These are phyloP conservation scores for Pezizomycotina sp. DNA, from an alignment of 2,329 filamentous ascomycete genomes.

Conservation along the genomic window DNA sequence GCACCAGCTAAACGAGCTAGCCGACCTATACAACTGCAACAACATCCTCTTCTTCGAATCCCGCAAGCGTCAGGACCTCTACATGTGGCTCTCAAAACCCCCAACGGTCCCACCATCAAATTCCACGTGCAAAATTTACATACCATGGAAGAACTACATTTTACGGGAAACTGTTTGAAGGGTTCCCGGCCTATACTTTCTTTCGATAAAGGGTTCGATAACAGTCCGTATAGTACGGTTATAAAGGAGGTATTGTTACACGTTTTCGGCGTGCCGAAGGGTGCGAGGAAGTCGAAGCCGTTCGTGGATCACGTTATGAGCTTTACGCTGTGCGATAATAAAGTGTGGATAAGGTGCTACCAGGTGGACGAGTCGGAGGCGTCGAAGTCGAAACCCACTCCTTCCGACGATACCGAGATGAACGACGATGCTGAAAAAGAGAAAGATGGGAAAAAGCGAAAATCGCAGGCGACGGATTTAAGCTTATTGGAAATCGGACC, in stretches of 20 bases:
- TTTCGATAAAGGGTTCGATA: slow-evolving; percentile 77
- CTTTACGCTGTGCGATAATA: slow-evolving; percentile 78
- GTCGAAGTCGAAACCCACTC: slow-evolving; percentile 31
- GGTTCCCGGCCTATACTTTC: slow-evolving; percentile 80
- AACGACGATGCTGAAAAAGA: slow-evolving; percentile 31
- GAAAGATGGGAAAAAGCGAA: slow-evolving; percentile 24
- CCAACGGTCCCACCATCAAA: slow-evolving; percentile 66
- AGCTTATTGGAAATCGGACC: slow-evolving; percentile 85
- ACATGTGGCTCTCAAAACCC: slow-evolving; percentile 81
- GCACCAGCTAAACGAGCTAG: slow-evolving; percentile 59
- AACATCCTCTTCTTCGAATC: slow-evolving; percentile 92
- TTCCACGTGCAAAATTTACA: slow-evolving; percentile 75
- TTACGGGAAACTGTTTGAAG: slow-evolving; percentile 92
- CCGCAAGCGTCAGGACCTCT: slow-evolving; percentile 83
- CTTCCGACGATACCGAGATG: slow-evolving; percentile 33
- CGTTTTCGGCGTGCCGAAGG: slow-evolving; percentile 80
- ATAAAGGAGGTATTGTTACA: slow-evolving; percentile 83
- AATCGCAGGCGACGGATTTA: slow-evolving; percentile 52
- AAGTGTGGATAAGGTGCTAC: slow-evolving; percentile 92
- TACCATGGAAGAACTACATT: slow-evolving; percentile 92
- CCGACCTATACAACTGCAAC: slow-evolving; percentile 78
- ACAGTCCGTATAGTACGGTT: slow-evolving; percentile 59
- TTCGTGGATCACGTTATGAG: slow-evolving; percentile 92
- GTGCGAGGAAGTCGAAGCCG: slow-evolving; percentile 76
- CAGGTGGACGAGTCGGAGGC: slow-evolving; percentile 72